Conservation (phyloP, 352 stramenopile species). For the Pythium monospermum region DNA sequence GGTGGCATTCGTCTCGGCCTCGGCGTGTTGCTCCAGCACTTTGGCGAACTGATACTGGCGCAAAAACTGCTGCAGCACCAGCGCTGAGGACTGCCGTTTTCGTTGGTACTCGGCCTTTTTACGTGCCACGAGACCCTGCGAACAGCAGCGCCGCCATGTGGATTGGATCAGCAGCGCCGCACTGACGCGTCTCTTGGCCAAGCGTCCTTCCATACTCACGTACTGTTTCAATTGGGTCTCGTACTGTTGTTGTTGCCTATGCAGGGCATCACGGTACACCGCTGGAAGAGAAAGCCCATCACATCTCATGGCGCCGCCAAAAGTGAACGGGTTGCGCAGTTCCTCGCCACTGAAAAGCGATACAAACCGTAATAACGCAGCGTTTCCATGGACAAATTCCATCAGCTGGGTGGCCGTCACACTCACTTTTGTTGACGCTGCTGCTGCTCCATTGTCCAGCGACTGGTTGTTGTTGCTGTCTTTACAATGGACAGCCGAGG, state of each 20-base stretch:
- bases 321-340: constrained; percentile 58
- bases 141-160: constrained; percentile 54
- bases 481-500: constrained; percentile 16
- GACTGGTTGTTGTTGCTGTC: background rate
- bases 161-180: constrained; percentile 57
- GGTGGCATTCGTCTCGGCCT: constrained; percentile 38
- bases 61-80: constrained; percentile 45
- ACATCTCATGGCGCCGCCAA: constrained; percentile 5
- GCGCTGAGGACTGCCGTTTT: constrained; percentile 41
- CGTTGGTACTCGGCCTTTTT: constrained; percentile 23
- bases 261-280: constrained; percentile 10
- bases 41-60: constrained; percentile 41
- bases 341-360: constrained; percentile 54
- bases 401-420: constrained; percentile 25
- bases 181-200: constrained; percentile 25
- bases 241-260: constrained; percentile 36
- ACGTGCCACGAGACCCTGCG: constrained; percentile 20
- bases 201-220: constrained; percentile 49
- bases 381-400: constrained; percentile 27
- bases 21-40: constrained; percentile 46
- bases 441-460: background rate
- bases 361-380: constrained; percentile 41
- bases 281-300: constrained; percentile 11
- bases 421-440: background rate
- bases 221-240: constrained; percentile 36